Conservation (phyloP, 2,329 filamentous ascomycete species). For the Claviceps cyperi region DNA sequence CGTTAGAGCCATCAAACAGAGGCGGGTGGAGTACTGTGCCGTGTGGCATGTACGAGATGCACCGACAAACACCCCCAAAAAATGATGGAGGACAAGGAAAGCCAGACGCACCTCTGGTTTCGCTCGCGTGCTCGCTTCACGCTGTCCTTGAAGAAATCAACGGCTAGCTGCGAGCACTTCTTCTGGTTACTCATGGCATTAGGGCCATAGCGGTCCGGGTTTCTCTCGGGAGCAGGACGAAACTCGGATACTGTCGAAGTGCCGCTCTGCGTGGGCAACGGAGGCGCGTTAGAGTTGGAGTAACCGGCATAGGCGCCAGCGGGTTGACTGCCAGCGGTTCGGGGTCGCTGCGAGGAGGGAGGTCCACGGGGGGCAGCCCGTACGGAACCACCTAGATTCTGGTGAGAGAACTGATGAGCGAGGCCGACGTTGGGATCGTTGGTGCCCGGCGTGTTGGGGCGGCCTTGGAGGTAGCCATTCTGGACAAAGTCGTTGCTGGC, state of each 20-base stretch:
- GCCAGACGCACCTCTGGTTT: slow-evolving; percentile 60
- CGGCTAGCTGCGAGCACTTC: slow-evolving; percentile 55
- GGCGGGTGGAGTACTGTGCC: neutral
- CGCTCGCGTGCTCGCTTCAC: slow-evolving; percentile 90
- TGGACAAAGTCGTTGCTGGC: slow-evolving; percentile 37
- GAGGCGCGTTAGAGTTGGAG: slow-evolving; percentile 38
- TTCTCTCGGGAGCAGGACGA: slow-evolving; percentile 66
- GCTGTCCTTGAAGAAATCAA: slow-evolving; percentile 96
- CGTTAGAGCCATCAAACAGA: neutral
- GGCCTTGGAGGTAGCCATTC: slow-evolving; percentile 30
- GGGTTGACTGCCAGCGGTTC: slow-evolving; percentile 66
- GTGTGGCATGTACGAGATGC: neutral
- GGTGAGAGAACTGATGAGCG: slow-evolving; percentile 91
- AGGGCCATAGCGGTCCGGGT: slow-evolving; percentile 47
- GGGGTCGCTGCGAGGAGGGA: slow-evolving; percentile 61
- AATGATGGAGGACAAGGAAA: neutral
- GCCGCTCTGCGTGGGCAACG: slow-evolving; percentile 44
- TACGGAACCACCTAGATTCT: slow-evolving; percentile 68
- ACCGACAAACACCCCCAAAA: neutral
- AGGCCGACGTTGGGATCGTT: slow-evolving; percentile 83
- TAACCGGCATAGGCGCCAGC: slow-evolving; percentile 50
- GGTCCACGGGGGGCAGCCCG: slow-evolving; percentile 51
- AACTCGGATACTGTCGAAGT: slow-evolving; percentile 56
- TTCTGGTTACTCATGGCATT: slow-evolving; percentile 56
- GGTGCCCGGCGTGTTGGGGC: slow-evolving; percentile 43